Evolutionary conservation across 176 grass and related monocot genomes (phyloP), one percentile per base, ranked within the genome.

Genomic region (Avena atlantica): DNA sequence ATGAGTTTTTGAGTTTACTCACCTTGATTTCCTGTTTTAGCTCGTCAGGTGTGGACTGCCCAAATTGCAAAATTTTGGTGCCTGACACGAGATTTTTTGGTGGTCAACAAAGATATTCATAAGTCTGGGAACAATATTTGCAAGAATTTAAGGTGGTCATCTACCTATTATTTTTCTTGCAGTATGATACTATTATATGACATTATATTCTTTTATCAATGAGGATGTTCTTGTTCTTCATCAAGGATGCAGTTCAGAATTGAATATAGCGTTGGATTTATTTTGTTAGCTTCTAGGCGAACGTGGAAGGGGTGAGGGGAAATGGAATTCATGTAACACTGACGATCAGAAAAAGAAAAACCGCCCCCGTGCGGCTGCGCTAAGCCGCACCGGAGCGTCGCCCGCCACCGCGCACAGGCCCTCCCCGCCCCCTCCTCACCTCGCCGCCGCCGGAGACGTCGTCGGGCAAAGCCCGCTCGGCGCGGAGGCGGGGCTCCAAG

Each of bases 251-350:
- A 60, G 2, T 60, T 81, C 14, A 61, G 20, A 82, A 83, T 83
- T 31, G 86, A 60, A 90, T 29, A 55, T 53, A 55, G 2, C 20
- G 16, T 63, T 40, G 20, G 29, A 31, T 31, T 31, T 31, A 2
- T 31, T 31, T 83, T 56, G 37, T 15, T 83, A 98, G 93, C 87
- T 98, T 80, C 86, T 95, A 12, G 96, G 96, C 70, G 93, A 98
- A 31, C 29, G 29, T 31, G 29, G 29, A 31, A 31, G 29, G 29
- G 29, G 29, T 29, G 29, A 29, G 29, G 29, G 29, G 29, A 29
- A 29, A 29, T 29, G 29, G 29, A 29, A 29, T 29, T 29, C 29
- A 29, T 29, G 29, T 29, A 29, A 29, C 29, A 29, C 29, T 1
- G 29, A 29, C 29, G 29, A 29, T 29, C 29, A 29, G 29, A 29